Evolutionary conservation across 345 rosid species (phyloP), one percentile per base, ranked within the genome.

Genomic region (Trapa bicornis): DNA sequence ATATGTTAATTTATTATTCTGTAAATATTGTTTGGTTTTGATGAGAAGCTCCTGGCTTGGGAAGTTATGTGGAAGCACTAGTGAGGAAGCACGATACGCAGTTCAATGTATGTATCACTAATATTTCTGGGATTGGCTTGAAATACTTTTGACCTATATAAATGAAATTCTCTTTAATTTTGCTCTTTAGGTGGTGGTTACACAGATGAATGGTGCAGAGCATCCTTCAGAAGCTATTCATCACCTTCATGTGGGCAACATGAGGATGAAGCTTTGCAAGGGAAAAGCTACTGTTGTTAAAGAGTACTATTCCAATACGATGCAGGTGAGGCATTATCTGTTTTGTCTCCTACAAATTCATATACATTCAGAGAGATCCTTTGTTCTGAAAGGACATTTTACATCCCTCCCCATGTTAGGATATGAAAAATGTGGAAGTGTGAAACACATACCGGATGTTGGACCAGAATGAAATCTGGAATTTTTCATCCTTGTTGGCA

Each of bases 41-140:
- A 65, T 75, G 69, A 75, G 71, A 86, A 94, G 99, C 93, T 83
- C 87, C 99, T 72, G 96, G 97, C 68, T 79, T 94, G 75, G 97
- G 99, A 76, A 89, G 85, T 86, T 87, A 91, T 70, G 96, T 94
- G 68, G 99, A 94, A 81, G 91, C 96, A 22, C 89, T 89, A 74
- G 90, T 89, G 75, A 80, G 90, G 68, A 94, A 87, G 74, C 96
- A 89, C 65, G 99, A 94, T 68, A 82, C 87, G 70, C 89, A 86
- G 73, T 91, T 89, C 76, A 87, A 89, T 76, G 99, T 94, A 86
- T 67, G 81, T 74, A 22, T 38, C 37, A 68, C 61, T 41, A 16
- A 17, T 22, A 45, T 13, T 42, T 47, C 45, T 7, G 3, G 33
- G 33, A 39, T 48, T 22, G 54, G 47, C 48, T 37, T 1, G 48